Conservation (phyloP, 2,329 filamentous ascomycete species). For the Aspergillus udagawae region DNA sequence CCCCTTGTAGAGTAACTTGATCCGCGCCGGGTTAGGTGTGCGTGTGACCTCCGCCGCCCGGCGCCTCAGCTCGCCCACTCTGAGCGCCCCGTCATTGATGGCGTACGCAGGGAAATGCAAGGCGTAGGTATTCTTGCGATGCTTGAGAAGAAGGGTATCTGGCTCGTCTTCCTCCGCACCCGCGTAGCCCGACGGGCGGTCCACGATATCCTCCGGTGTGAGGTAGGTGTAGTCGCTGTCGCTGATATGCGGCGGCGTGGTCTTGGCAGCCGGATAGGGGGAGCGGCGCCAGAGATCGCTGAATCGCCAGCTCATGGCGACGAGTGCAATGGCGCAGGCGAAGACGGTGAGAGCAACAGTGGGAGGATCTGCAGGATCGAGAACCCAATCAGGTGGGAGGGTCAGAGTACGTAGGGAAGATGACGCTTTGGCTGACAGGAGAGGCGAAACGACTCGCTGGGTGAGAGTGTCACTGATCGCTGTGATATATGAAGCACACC, state of each 20-base stretch:
- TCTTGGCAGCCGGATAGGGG: slow-evolving; percentile 20
- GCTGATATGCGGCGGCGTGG: slow-evolving; percentile 31
- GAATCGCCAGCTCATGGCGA: slow-evolving; percentile 35
- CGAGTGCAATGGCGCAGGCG: slow-evolving; percentile 24
- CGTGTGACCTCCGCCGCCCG: slow-evolving; percentile 36
- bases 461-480: slow-evolving; percentile 31
- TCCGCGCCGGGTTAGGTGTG: slow-evolving; percentile 31
- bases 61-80: slow-evolving; percentile 39
- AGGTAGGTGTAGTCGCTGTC: slow-evolving; percentile 40
- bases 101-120: slow-evolving; percentile 45
- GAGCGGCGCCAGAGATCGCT: slow-evolving; percentile 31
- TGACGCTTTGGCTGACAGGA: slow-evolving; percentile 18
- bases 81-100: slow-evolving; percentile 44
- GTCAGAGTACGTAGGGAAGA: slow-evolving; percentile 20
- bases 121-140: slow-evolving; percentile 40
- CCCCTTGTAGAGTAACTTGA: slow-evolving; percentile 47
- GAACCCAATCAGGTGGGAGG: slow-evolving; percentile 16
- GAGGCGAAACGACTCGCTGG: slow-evolving; percentile 25
- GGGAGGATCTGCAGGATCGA: slow-evolving; percentile 9
- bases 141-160: slow-evolving; percentile 42
- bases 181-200: slow-evolving; percentile 16
- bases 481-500: slow-evolving; percentile 37
- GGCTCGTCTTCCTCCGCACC: slow-evolving; percentile 33
- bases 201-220: slow-evolving; percentile 32
- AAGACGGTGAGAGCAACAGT: slow-evolving; percentile 25